A percentile compares a stretch with the other conserved stretches of the same genome.
Conservation (phyloP, 345 rosid species). For the Populus nigra region DNA sequence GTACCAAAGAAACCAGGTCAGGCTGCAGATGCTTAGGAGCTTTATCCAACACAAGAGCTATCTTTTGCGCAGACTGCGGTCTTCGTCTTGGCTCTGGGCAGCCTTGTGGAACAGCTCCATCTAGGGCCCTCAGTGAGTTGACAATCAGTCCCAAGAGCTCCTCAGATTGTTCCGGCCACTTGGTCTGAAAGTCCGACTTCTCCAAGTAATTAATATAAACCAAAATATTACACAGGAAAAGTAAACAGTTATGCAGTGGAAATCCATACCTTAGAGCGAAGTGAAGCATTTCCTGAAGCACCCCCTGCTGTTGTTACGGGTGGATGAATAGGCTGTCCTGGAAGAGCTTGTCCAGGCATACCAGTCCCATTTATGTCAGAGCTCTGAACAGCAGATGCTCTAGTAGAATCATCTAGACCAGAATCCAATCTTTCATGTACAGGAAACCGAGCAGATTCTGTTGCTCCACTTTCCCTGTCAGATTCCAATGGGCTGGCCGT, state of each 20-base stretch:
- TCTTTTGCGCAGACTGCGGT: conserved; percentile 92
- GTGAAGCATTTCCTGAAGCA: conserved; percentile 51
- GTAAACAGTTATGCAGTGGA: conserved; percentile 13
- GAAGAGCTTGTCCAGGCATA: conserved; percentile 50
- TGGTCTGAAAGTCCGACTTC: conserved; percentile 56
- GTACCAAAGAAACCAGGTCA: conserved; percentile 90
- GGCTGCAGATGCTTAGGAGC: conserved; percentile 90
- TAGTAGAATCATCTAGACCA: conserved; percentile 57
- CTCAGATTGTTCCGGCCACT: conserved; percentile 99
- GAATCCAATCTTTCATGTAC: conserved; percentile 69
- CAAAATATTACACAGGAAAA: conserved; percentile 17
- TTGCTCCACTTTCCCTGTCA: conserved; percentile 63
- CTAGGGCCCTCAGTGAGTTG: conserved; percentile 88
- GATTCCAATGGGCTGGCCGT: conserved; percentile 52
- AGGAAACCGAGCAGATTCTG: conserved; percentile 57
- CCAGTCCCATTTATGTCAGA: conserved; percentile 52
- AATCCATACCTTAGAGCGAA: conserved; percentile 66
- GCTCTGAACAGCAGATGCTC: conserved; percentile 71
- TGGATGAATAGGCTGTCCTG: conserved; percentile 54
- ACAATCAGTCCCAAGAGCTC: conserved; percentile 96
- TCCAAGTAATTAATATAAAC: conserved; percentile 24
- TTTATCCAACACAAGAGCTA: conserved; percentile 87
- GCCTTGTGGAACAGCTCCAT: conserved; percentile 92
- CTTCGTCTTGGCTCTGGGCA: conserved; percentile 93
- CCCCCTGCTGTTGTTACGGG: conserved; percentile 64